Percentiles rank a stretch among this genome's conserved stretches.
Conservation (phyloP, 352 stramenopile genomes). For the Phytophthora chlamydospora region DNA sequence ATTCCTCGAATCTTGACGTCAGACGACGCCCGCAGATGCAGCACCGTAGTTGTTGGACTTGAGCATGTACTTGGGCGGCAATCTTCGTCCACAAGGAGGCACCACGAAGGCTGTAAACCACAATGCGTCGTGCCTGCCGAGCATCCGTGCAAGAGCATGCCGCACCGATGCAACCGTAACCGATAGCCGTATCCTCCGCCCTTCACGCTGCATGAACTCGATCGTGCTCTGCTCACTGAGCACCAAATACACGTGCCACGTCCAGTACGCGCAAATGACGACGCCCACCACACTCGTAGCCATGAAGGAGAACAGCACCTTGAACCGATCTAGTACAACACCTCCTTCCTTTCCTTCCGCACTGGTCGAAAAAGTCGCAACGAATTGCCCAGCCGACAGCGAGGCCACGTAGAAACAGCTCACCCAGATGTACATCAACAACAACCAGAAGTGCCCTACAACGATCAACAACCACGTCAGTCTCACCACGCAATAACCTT, state of each 20-base stretch:
- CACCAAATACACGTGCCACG: conserved; percentile 55
- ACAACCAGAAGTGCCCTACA: conserved; percentile 53
- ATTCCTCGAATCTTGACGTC: neutral
- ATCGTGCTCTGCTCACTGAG: conserved; percentile 51
- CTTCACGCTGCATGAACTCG: conserved; percentile 40
- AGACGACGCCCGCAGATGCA: conserved; percentile 12
- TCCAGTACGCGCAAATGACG: conserved; percentile 42
- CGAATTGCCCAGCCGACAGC: conserved; percentile 41
- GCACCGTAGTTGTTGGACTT: conserved; percentile 5
- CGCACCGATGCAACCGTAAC: conserved; percentile 19
- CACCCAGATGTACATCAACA: conserved; percentile 57
- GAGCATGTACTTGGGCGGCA: conserved; percentile 30
- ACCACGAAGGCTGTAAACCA: conserved; percentile 41
- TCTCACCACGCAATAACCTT: conserved; percentile 1
- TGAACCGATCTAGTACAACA: conserved; percentile 35
- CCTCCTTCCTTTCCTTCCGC: conserved; percentile 1
- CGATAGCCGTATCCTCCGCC: conserved; percentile 14
- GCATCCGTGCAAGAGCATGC: conserved; percentile 29
- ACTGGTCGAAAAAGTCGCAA: conserved; percentile 22
- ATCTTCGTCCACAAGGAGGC: conserved; percentile 10
- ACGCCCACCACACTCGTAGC: conserved; percentile 38
- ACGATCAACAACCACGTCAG: conserved; percentile 1
- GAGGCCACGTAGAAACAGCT: conserved; percentile 48
- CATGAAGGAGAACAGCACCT: conserved; percentile 48
- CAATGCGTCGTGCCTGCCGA: conserved; percentile 32